A percentile compares a stretch with the other conserved stretches of the same genome.
These are phyloP conservation scores for Leucosporidium yakuticum DNA, from an alignment of 768 basidiomycete species.

Conservation along the genomic window DNA sequence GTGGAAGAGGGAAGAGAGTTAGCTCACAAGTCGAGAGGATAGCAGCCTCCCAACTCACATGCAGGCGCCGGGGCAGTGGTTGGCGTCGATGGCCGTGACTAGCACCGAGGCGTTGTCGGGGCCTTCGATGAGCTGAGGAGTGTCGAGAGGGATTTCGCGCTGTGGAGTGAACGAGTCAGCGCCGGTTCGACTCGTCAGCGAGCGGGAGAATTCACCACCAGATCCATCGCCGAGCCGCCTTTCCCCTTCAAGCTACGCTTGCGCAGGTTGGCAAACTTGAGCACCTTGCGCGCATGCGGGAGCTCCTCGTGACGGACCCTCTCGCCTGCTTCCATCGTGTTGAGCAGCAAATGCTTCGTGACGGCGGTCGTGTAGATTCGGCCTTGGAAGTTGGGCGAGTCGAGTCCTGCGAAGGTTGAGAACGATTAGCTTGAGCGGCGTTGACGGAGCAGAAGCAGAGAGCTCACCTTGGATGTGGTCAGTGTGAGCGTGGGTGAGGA, in stretches of 20 bases:
- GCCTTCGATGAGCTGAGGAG: constrained; percentile 57
- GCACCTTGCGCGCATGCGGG: constrained; percentile 49
- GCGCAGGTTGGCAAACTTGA: constrained; percentile 67
- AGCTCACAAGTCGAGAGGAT: not conserved
- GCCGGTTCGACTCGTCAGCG: not conserved
- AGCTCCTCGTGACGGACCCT: constrained; percentile 56
- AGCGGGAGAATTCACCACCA: too few relatives aligned
- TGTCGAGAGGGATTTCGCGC: constrained; percentile 58
- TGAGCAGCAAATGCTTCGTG: constrained; percentile 76
- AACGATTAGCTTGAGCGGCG: accelerated
- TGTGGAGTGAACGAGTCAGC: constrained; percentile 37
- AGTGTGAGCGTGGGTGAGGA: constrained; percentile 84
- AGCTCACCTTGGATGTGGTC: constrained; percentile 59
- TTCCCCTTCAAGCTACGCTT: constrained; percentile 76
- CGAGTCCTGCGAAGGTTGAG: constrained; percentile 51
- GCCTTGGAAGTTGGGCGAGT: constrained; percentile 65
- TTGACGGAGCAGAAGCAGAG: not conserved
- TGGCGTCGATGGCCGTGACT: constrained; percentile 79
- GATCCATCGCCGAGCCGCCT: constrained; percentile 37
- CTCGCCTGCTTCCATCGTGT: constrained; percentile 49
- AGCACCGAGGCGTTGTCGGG: constrained; percentile 54
- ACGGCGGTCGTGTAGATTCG: constrained; percentile 71
- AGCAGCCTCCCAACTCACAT: constrained; percentile 55
- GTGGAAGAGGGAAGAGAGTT: not conserved
- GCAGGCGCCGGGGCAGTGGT: constrained; percentile 89